Evolutionary conservation across 257 asterid genomes (phyloP), one percentile per base, ranked within the genome.

Genomic region (Primulina eburnea): DNA sequence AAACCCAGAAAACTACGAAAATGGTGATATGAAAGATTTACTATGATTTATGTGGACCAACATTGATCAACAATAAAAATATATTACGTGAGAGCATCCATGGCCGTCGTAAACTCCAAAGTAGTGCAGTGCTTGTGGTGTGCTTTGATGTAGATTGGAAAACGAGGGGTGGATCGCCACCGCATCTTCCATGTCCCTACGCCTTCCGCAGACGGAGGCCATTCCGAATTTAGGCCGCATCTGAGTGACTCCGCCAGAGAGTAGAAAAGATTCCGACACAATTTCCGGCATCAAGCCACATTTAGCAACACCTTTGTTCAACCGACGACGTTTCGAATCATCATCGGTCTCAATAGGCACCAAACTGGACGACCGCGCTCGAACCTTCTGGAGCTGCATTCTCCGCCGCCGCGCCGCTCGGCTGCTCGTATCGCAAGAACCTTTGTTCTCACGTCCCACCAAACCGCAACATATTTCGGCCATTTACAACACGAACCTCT

Each of bases 171-270:
- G 86, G 65, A 85, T 76, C 1, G 93, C 84, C 14, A 90, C 88
- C 2, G 91, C 88, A 71, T 90, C 97, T 72, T 90, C 97, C 97
- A 90, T 90, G 32, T 88, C 91, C 12, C 91, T 65, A 26, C 95
- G 81, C 72, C 95, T 72, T 5, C 97, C 97, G 20, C 93, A 86
- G 16, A 84, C 83, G 6, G 95, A 90, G 4, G 95, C 68, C 58
- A 79, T 57, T 0, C 97, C 95, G 52, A 62, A 88, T 58, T 85
- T 88, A 0, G 91, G 91, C 8, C 18, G 62, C 28, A 8, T 11
- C 4, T 65, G 77, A 1, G 37, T 3, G 2, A 29, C 62, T 73
- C 29, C 8, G 62, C 21, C 56, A 50, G 17, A 59, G 20, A 40
- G 18, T 8, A 7, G 9, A 11, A 34, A 18, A 53, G 77, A 53